These are phyloP conservation scores for Coemansia sp. DNA, from an alignment of 192 early-diverging fungal genomes.

Conservation along the genomic window DNA sequence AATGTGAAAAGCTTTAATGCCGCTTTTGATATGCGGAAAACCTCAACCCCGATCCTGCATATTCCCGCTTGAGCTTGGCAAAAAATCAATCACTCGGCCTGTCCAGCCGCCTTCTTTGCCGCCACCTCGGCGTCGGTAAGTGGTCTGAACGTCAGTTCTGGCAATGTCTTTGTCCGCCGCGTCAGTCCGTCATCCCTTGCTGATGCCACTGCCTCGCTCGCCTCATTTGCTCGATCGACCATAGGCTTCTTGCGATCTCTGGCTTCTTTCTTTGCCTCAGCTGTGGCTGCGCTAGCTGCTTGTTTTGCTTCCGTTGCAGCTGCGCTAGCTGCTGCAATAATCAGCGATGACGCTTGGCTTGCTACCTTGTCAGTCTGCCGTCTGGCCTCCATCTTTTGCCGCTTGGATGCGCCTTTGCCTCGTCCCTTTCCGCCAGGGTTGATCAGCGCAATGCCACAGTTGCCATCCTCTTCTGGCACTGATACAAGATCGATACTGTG, in stretches of 20 bases:
- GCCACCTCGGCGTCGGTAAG: slow-evolving; percentile 47
- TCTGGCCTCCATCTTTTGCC: slow-evolving; percentile 20
- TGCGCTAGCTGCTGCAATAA: slow-evolving; percentile 37
- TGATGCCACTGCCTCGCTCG: background rate
- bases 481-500: slow-evolving; percentile 28
- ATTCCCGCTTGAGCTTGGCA: no score
- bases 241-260: background rate
- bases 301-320: slow-evolving; percentile 26
- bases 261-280: slow-evolving; percentile 16
- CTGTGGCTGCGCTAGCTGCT: slow-evolving; percentile 34
- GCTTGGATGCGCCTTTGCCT: slow-evolving; percentile 16
- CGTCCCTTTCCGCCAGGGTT: slow-evolving; percentile 7
- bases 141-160: slow-evolving; percentile 30
- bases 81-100: background rate
- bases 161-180: slow-evolving; percentile 23
- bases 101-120: slow-evolving; percentile 18
- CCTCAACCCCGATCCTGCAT: background rate
- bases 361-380: slow-evolving; percentile 2
- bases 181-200: slow-evolving; percentile 5
- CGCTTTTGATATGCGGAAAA: background rate
- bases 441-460: slow-evolving; percentile 36
- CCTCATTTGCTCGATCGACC: background rate
- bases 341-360: slow-evolving; percentile 17
- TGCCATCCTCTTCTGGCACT: slow-evolving; percentile 23
- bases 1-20: background rate